Evolutionary conservation across 179 eudicot genomes (phyloP), one percentile per base, ranked within the genome.

Genomic region (Actinidia polygama): DNA sequence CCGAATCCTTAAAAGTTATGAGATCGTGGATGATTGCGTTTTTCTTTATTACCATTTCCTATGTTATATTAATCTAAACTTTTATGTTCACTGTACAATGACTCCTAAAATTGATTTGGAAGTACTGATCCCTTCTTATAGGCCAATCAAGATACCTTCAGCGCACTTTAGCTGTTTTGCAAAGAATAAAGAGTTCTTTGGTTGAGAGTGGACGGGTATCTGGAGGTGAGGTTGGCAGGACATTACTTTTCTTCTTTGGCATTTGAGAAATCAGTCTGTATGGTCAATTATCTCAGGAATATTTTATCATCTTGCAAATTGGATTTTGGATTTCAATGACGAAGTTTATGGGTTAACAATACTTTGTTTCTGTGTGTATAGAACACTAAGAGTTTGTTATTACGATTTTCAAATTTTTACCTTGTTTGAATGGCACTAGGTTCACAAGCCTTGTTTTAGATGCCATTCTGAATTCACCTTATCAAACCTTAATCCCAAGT

Each of bases 151-250:
- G 82, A 84, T 80, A 80, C 78, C 71, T 96, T 85, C 99, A 96
- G 59, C 94, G 95, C 61, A 93, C 98, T 46, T 80, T 96, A 87
- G 92, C 95, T 46, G 92, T 96, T 77, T 86, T 96, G 89, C 84
- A 90, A 10, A 92, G 99, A 90, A 92, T 96, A 78, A 90, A 86
- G 86, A 87, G 82, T 62, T 85, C 82, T 49, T 53, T 96, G 76
- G 81, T 80, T 66, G 87, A 84, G 64, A 86, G 77, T 83, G 80
- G 87, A 79, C 73, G 80, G 55, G 81, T 91, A 84, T 71, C 94
- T 51, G 84, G 80, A 73, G 96, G 98, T 94, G 84, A 66, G 81
- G 40, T 59, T 69, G 62, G 14, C 44, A 8, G 18, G 26, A 19
- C 62, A 19, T 47, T 46, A 14, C 55, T 71, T 24, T 12, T 66